Conservation (phyloP, 2,329 filamentous ascomycete genomes). For the Ceratocystis papillata region DNA sequence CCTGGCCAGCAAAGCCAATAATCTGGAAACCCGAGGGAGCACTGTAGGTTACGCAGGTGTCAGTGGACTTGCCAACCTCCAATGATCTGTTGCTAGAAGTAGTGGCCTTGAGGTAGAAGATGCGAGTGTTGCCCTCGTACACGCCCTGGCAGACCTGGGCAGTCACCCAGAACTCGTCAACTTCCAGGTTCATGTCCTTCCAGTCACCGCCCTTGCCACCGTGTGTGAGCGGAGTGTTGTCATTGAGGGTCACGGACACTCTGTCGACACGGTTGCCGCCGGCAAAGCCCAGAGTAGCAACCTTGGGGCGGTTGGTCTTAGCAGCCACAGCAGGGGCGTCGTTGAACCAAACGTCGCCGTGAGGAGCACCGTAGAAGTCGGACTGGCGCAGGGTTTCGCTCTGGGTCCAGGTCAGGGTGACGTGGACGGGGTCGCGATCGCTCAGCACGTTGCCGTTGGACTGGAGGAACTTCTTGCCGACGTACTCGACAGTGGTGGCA, state of each 20-base stretch:
- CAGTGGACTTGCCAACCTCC: slow-evolving; percentile 37
- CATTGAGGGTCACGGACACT: slow-evolving; percentile 38
- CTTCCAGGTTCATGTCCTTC: slow-evolving; percentile 35
- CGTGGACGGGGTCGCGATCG: slow-evolving; percentile 53
- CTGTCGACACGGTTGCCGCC: slow-evolving; percentile 42
- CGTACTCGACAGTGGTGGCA: slow-evolving; percentile 45
- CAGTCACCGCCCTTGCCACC: slow-evolving; percentile 44
- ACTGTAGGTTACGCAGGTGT: slow-evolving; percentile 38
- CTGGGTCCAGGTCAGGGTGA: slow-evolving; percentile 40
- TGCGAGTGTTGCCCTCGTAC: slow-evolving; percentile 34
- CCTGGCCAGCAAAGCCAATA: slow-evolving; percentile 44
- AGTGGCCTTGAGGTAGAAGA: slow-evolving; percentile 45
- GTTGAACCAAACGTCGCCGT: slow-evolving; percentile 43
- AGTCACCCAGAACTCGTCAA: slow-evolving; percentile 40
- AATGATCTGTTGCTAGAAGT: slow-evolving; percentile 41
- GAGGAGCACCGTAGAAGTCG: too few species aligned
- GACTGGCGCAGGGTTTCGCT: too few species aligned
- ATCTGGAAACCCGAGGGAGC: slow-evolving; percentile 42
- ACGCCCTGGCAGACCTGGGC: slow-evolving; percentile 42
- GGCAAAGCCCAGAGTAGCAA: slow-evolving; percentile 36
- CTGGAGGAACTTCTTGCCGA: slow-evolving; percentile 46
- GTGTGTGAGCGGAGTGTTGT: slow-evolving; percentile 41
- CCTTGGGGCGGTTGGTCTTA: slow-evolving; percentile 30
- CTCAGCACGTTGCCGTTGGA: slow-evolving; percentile 45
- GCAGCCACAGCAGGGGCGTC: slow-evolving; percentile 38